A percentile compares a stretch with the other conserved stretches of the same genome.
phyloP scores from a whole-genome alignment of 495 filamentous ascomycete species.

The Aspergillus nanangensis region DNA sequence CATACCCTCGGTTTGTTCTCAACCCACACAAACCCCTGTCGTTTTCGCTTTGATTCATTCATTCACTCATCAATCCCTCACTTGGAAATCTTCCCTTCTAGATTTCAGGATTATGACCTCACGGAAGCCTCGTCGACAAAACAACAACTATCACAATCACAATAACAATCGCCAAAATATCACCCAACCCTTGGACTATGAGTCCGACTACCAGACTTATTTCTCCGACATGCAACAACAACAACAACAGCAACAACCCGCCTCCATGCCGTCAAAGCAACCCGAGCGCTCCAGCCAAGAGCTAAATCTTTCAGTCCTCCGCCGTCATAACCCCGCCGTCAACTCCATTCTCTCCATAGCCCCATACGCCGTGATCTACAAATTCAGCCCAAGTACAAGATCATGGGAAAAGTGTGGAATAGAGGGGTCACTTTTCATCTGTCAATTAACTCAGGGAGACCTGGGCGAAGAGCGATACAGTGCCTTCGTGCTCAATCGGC shows the following conservation, averaged over 20 bases:
- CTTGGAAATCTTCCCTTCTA: constrained; percentile 1
- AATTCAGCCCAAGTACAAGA: constrained; percentile 54
- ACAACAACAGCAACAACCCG: constrained; percentile 21
- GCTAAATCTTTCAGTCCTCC: constrained; percentile 76
- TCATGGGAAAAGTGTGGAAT: constrained; percentile 74
- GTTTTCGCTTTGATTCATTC: not conserved
- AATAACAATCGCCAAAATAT: constrained; percentile 24
- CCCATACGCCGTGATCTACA: constrained; percentile 75
- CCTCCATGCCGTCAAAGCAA: constrained; percentile 24
- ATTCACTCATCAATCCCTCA: constrained; percentile 1
- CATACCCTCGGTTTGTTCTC: not conserved
- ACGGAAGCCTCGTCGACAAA: constrained; percentile 30
- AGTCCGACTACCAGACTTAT: constrained; percentile 47
- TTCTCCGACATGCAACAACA: constrained; percentile 31
- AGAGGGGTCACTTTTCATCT: constrained; percentile 82
- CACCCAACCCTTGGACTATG: constrained; percentile 59
- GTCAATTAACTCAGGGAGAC: constrained; percentile 46
- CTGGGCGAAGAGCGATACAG: constrained; percentile 49
- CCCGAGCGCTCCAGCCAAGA: constrained; percentile 66
- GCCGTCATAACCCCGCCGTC: constrained; percentile 67
- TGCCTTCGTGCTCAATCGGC: constrained; percentile 58
- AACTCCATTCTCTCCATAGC: constrained; percentile 67
- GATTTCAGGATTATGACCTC: constrained; percentile 22
- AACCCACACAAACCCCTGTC: not conserved
- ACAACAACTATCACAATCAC: constrained; percentile 28